A percentile compares a stretch with the other conserved stretches of the same genome.
phyloP scores from a whole-genome alignment of 805 yeast species.

The Ogataea wickerhamii region DNA sequence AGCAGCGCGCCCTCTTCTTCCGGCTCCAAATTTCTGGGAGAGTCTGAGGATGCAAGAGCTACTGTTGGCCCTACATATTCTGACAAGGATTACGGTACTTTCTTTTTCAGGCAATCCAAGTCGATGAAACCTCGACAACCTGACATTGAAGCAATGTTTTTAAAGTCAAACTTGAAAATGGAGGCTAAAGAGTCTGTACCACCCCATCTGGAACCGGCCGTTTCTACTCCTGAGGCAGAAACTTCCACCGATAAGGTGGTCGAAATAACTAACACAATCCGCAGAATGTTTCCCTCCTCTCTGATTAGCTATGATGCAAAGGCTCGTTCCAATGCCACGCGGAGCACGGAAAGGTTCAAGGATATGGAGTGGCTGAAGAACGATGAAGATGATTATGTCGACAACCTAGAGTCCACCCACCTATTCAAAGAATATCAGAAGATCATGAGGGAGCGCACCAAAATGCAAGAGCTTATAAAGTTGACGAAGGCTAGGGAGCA shows the following conservation, averaged over 20 bases:
- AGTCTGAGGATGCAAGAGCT: background rate
- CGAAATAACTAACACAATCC: constrained; percentile 11
- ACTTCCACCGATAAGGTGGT: constrained; percentile 4
- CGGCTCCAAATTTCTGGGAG: background rate
- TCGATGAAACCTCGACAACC: constrained; percentile 4
- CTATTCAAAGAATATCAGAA: constrained; percentile 41
- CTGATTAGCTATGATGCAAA: constrained; percentile 2
- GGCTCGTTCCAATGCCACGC: constrained; percentile 6
- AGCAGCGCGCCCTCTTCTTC: background rate
- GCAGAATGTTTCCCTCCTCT: constrained; percentile 12
- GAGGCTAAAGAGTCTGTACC: constrained; percentile 8
- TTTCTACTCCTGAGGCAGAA: background rate
- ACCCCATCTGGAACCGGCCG: constrained; percentile 1
- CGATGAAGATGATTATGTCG: constrained; percentile 30
- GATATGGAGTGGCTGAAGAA: constrained; percentile 31
- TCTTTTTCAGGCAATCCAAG: constrained; percentile 16
- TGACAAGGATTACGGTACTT: constrained; percentile 26
- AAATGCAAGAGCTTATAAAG: constrained; percentile 33
- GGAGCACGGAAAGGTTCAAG: constrained; percentile 25
- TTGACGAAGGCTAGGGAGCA: constrained; percentile 36
- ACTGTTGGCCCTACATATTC: background rate
- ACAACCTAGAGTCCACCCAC: constrained; percentile 28
- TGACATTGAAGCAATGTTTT: constrained; percentile 20
- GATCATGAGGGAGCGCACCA: constrained; percentile 40
- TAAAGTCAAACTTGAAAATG: constrained; percentile 16